phyloP scores from a whole-genome alignment of 805 yeast species.

The Lachancea meyersii region DNA sequence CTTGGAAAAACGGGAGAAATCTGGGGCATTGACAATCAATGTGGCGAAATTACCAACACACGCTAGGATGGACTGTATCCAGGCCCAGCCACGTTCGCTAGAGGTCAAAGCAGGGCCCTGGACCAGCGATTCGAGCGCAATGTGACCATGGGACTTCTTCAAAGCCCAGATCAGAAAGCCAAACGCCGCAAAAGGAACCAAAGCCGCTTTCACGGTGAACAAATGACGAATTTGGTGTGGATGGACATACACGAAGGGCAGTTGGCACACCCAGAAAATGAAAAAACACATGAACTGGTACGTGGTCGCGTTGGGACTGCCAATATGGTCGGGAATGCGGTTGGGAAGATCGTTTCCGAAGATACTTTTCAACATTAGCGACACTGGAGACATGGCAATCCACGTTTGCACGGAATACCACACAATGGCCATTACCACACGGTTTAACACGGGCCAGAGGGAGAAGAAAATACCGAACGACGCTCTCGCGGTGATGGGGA shows the following conservation, averaged over 20 bases:
- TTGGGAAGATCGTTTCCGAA: conserved; percentile 60
- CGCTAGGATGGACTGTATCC: conserved; percentile 70
- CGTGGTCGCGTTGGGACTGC: conserved; percentile 57
- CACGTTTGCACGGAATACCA: conserved; percentile 88
- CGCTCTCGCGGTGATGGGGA: conserved; percentile 76
- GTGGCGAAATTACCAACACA: conserved; percentile 83
- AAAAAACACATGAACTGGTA: conserved; percentile 71
- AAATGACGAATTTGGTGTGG: conserved; percentile 80
- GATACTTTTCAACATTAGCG: conserved; percentile 67
- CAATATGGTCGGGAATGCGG: conserved; percentile 58
- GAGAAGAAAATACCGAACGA: conserved; percentile 86
- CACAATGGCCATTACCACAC: conserved; percentile 80
- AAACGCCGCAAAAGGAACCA: conserved; percentile 79
- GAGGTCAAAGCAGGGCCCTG: conserved; percentile 45
- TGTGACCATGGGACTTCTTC: conserved; percentile 62
- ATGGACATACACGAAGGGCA: conserved; percentile 75
- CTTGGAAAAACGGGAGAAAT: conserved; percentile 76
- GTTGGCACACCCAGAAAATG: conserved; percentile 70
- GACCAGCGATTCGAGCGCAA: conserved; percentile 25
- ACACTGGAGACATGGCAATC: conserved; percentile 78
- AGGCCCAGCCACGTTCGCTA: conserved; percentile 73
- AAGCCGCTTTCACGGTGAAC: conserved; percentile 72
- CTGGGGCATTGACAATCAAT: conserved; percentile 83
- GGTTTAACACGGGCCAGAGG: conserved; percentile 79
- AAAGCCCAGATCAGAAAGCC: conserved; percentile 81